Evolutionary conservation across 441 rosid species (phyloP), one percentile per base, ranked within the genome.

Genomic region (Syzygium syzygioides): DNA sequence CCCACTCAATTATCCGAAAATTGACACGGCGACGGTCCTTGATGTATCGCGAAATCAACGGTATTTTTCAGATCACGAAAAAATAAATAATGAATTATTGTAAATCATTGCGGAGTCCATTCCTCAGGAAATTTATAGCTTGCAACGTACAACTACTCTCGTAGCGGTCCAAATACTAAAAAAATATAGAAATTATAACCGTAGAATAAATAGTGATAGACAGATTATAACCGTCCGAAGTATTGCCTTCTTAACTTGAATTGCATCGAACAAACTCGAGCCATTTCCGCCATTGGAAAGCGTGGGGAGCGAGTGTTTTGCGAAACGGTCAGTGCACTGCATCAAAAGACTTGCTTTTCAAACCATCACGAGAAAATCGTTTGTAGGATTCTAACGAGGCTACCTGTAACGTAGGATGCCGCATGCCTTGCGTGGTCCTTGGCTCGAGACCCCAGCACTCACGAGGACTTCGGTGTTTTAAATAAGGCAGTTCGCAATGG

Each of bases 321-420:
- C 25, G 28, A 9, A 28, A 10, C 5, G 7, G 7, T 68, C 37
- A 34, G 6, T 0, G 1, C 12, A 8, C 4, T 71, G 5, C 10
- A 1, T 5, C 0, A 0, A 11, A 71, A 30, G 2, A n/a, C 20
- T 64, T 1, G 6, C 7, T 64, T 30, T 14, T 15, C 0, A 4
- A 64, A 15, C 5, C 1, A 4, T 15, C 17, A 12, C 1, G 0
- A 14, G 3, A 64, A 2, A 30, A 4, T 25, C 32, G 30, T 30
- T 0, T 1, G 23, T 15, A 2, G 4, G 15, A 7, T 64, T 64
- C 4, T n/a, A 3, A 14, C 0, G 0, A 0, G 3, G n/a, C n/a
- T n/a, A 14, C 34, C 9, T 1, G 2, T 13, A 14, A 28, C 6
- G 13, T 62, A n/a, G 19, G n/a, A n/a, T 14, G 4, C 1, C 9